phyloP scores from a whole-genome alignment of 768 basidiomycete species.

The Lactarius vividus region DNA sequence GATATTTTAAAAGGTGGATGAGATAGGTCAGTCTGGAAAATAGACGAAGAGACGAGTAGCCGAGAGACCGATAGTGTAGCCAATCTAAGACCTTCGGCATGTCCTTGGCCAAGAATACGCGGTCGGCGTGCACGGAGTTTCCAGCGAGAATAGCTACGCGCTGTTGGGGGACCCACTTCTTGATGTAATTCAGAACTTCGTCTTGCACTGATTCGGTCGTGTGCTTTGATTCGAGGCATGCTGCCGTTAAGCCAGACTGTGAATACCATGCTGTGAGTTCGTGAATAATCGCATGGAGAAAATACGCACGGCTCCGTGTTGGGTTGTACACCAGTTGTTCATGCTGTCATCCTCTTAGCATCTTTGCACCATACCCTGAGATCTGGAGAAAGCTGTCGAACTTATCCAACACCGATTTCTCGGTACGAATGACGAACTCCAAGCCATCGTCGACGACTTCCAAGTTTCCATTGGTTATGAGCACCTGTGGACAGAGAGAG shows the following conservation, averaged over 20 bases:
- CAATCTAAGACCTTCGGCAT: conserved; percentile 82
- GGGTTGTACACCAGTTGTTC: conserved; percentile 83
- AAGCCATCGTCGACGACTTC: conserved; percentile 79
- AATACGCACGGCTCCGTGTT: conserved; percentile 66
- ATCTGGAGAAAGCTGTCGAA: conserved; percentile 35
- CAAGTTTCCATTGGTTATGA: conserved; percentile 86
- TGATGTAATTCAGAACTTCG: conserved; percentile 71
- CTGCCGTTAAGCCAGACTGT: conserved; percentile 79
- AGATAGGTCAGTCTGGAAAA: conserved; percentile 16
- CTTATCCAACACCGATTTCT: conserved; percentile 68
- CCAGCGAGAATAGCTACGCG: conserved; percentile 75
- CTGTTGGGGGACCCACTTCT: conserved; percentile 75
- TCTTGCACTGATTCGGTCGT: conserved; percentile 56
- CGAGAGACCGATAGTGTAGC: conserved; percentile 71
- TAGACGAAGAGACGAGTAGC: background rate
- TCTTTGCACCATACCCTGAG: background rate
- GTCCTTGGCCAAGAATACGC: conserved; percentile 63
- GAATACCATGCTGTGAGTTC: conserved; percentile 3
- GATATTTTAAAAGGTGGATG: background rate
- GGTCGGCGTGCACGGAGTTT: conserved; percentile 83
- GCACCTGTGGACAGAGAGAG: conserved; percentile 47
- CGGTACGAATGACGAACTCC: conserved; percentile 68
- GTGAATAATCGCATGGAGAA: background rate
- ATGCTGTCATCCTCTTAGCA: conserved; percentile 49
- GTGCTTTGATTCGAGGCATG: conserved; percentile 72